phyloP scores from a whole-genome alignment of 2,329 filamentous ascomycete species.

The Arachnopeziza araneosa region DNA sequence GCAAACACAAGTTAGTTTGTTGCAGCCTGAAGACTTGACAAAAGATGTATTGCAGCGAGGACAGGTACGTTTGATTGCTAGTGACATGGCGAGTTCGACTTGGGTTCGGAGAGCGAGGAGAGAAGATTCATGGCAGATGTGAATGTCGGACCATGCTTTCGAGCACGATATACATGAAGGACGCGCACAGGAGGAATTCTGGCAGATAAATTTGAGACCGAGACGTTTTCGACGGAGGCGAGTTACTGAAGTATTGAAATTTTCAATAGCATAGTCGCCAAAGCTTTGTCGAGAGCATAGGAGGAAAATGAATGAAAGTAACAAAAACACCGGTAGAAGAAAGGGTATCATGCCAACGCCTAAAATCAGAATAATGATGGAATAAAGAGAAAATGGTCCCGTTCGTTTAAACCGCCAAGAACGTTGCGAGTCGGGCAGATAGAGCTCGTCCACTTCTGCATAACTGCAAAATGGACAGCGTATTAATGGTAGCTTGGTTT shows the following conservation, averaged over 20 bases:
- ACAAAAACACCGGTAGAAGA: constrained; percentile 45
- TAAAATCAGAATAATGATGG: constrained; percentile 41
- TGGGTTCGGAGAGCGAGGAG: constrained; percentile 78
- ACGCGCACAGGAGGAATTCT: constrained; percentile 59
- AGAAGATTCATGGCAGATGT: constrained; percentile 82
- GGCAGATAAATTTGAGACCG: constrained; percentile 73
- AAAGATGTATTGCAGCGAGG: constrained; percentile 87
- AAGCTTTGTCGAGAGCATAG: constrained; percentile 39
- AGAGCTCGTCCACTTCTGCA: constrained; percentile 78
- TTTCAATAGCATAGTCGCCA: constrained; percentile 36
- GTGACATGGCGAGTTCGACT: constrained; percentile 87
- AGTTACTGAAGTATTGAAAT: constrained; percentile 55
- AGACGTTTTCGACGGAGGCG: constrained; percentile 66
- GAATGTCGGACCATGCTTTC: constrained; percentile 81
- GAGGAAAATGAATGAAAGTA: constrained; percentile 42
- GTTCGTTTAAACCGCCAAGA: constrained; percentile 52
- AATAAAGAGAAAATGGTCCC: constrained; percentile 33
- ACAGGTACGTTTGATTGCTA: constrained; percentile 91
- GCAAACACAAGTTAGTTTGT: constrained; percentile 92
- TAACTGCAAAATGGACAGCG: constrained; percentile 90
- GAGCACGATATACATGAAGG: constrained; percentile 76
- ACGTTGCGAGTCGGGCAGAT: constrained; percentile 51
- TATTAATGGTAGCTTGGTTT: constrained; percentile 68
- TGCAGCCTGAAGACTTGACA: constrained; percentile 90
- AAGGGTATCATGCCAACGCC: constrained; percentile 52